phyloP scores from a whole-genome alignment of 768 basidiomycete genomes.

The Lactifluus echinatus region DNA sequence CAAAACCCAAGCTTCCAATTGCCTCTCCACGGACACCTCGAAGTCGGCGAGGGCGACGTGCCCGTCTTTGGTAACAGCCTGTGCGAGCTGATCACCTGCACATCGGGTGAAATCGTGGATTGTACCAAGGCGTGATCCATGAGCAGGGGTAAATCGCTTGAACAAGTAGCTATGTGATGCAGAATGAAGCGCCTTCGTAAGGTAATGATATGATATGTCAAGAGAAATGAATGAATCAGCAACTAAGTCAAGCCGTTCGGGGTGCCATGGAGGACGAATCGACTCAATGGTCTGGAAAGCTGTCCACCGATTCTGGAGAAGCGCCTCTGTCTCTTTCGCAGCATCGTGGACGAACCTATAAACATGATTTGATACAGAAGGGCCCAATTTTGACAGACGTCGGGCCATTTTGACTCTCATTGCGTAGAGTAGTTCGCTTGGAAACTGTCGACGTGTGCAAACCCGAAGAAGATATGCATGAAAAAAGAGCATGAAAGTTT shows the following conservation, averaged over 20 bases:
- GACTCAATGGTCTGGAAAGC: neutral
- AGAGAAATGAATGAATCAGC: slow-evolving; percentile 5
- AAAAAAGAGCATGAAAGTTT: slow-evolving; percentile 39
- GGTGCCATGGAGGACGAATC: neutral
- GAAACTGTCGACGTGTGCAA: slow-evolving; percentile 23
- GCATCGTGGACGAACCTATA: neutral
- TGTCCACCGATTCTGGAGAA: slow-evolving; percentile 2
- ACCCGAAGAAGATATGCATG: slow-evolving; percentile 2
- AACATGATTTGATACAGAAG: neutral
- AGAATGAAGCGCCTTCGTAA: neutral
- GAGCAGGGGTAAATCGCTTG: neutral
- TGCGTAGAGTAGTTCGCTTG: slow-evolving; percentile 26
- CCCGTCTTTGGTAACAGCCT: neutral
- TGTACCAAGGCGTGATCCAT: neutral
- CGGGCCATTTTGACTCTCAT: slow-evolving; percentile 26
- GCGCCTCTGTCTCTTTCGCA: neutral
- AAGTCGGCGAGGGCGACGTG: slow-evolving; percentile 8
- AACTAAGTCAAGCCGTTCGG: neutral
- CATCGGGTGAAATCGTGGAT: neutral
- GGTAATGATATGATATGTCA: neutral
- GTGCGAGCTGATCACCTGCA: neutral
- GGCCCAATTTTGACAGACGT: slow-evolving; percentile 18
- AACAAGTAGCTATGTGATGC: neutral
- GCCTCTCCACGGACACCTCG: neutral
- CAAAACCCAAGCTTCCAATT: neutral